Conservation (phyloP, 139 green algal species). For the Volvox reticuliferus region DNA sequence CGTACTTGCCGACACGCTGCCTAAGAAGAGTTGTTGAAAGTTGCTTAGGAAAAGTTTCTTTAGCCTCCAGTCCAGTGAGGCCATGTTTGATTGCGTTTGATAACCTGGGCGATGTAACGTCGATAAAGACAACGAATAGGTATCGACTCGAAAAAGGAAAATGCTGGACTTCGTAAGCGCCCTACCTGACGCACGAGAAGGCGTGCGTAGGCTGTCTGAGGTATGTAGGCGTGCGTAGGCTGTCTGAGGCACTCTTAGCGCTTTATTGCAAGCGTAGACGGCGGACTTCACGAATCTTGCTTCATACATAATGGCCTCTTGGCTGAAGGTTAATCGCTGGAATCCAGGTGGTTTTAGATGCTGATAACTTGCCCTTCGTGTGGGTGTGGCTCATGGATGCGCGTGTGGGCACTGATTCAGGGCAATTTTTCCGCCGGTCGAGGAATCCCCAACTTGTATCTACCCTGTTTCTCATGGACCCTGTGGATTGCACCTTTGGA, state of each 20-base stretch:
- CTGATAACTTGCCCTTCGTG: background rate
- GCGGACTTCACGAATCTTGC: background rate
- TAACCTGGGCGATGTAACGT: background rate
- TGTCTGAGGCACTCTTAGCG: background rate
- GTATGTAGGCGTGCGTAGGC: background rate
- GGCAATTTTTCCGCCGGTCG: background rate
- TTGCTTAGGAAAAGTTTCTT: background rate
- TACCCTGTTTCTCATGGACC: background rate
- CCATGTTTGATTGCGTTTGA: background rate
- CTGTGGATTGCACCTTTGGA: background rate
- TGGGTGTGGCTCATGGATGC: too few relatives aligned
- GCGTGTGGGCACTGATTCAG: background rate
- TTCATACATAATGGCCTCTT: background rate
- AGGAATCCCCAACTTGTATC: background rate
- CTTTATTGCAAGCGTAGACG: background rate
- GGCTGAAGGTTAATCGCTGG: too few relatives aligned
- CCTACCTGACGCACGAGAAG: conserved; percentile 11
- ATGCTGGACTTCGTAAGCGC: conserved; percentile 13
- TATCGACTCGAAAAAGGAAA: background rate
- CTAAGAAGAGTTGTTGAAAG: background rate
- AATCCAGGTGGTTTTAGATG: background rate
- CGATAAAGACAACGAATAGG: background rate
- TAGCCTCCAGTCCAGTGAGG: background rate
- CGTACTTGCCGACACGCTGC: too few relatives aligned
- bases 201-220: conserved; percentile 20